phyloP scores from a whole-genome alignment of 2,329 filamentous ascomycete genomes.

The Myrmaecium sp. region DNA sequence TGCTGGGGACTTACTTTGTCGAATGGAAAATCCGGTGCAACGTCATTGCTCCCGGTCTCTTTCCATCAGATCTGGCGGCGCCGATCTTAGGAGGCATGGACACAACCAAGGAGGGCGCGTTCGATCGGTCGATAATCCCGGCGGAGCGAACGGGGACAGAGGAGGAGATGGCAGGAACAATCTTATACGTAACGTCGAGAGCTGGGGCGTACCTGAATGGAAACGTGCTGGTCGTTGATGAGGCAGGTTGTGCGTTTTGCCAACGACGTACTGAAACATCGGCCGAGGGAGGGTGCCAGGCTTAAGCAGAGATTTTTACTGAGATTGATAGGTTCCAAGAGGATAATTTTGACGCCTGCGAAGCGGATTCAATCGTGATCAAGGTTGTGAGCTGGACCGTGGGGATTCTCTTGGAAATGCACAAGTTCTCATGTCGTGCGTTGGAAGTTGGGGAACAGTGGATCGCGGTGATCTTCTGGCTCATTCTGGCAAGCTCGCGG shows the following conservation, averaged over 20 bases:
- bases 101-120: neutral
- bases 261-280: no score
- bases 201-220: neutral
- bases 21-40: slow-evolving; percentile 31
- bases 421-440: neutral
- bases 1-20: slow-evolving; percentile 26
- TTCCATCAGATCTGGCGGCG: slow-evolving; percentile 1
- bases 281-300: neutral
- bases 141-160: neutral
- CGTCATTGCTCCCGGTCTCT: slow-evolving; percentile 29
- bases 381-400: neutral
- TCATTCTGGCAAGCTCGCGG: no score
- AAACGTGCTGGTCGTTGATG: neutral
- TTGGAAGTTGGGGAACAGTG: no score
- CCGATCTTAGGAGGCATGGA: neutral
- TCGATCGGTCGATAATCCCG: neutral
- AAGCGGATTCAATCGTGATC: neutral
- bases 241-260: neutral
- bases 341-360: neutral
- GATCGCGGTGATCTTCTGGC: no score
- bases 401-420: neutral
- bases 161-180: neutral
- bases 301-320: neutral
- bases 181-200: neutral
- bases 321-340: neutral